These are phyloP conservation scores for Ceratocystis destructans DNA, from an alignment of 2,329 filamentous ascomycete species.

Conservation along the genomic window DNA sequence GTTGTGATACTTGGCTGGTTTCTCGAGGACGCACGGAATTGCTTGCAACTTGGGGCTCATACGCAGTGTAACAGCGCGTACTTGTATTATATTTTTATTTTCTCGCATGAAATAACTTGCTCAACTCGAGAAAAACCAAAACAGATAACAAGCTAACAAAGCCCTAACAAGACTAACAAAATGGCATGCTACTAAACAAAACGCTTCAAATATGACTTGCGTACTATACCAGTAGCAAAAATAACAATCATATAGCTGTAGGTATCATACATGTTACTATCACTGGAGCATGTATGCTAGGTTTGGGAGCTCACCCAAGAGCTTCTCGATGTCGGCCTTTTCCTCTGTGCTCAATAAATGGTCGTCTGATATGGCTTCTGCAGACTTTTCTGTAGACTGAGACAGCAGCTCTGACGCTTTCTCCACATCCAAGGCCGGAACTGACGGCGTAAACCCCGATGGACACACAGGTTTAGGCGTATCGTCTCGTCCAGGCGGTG, in stretches of 20 bases:
- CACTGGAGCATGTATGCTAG: conserved; percentile 14
- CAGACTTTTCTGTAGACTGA: neutral
- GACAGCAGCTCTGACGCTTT: neutral
- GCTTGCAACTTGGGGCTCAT: neutral
- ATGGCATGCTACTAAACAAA: neutral
- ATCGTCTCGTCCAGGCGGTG: neutral
- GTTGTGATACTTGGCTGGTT: too few relatives aligned
- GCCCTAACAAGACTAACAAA: neutral
- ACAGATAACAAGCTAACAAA: neutral
- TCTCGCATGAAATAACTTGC: neutral
- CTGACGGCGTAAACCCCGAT: neutral
- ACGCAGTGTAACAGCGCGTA: neutral
- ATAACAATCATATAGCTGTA: neutral
- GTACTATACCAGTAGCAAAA: neutral
- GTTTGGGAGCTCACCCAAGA: conserved; percentile 8
- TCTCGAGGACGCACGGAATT: neutral
- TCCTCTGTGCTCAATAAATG: neutral
- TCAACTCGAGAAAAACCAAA: neutral
- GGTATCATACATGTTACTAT: neutral
- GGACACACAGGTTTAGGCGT: neutral
- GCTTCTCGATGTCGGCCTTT: neutral
- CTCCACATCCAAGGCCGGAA: neutral
- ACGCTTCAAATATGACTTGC: neutral
- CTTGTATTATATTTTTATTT: neutral
- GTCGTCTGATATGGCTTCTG: neutral